Conservation (phyloP, 495 filamentous ascomycete genomes). For the Daldinia concentrica region DNA sequence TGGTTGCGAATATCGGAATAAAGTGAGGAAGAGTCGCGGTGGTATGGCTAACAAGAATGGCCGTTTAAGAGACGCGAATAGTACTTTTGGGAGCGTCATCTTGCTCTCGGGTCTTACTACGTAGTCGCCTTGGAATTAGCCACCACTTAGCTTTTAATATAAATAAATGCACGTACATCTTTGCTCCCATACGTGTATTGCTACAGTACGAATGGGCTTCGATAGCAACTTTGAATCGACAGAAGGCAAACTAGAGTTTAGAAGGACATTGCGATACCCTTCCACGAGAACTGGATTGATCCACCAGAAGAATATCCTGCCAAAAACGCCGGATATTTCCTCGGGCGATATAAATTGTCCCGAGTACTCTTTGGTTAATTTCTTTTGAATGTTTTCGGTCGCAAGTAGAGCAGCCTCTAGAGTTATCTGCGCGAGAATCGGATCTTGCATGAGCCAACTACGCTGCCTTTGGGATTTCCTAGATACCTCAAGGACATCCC, state of each 20-base stretch:
- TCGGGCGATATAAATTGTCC: conserved; percentile 59
- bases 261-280: conserved; percentile 58
- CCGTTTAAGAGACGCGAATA: conserved; percentile 58
- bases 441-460: conserved; percentile 56
- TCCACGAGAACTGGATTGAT: conserved; percentile 64
- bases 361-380: conserved; percentile 47
- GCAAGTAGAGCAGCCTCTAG: conserved; percentile 26
- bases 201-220: conserved; percentile 49
- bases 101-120: conserved; percentile 46
- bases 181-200: conserved; percentile 52
- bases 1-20: conserved; percentile 70
- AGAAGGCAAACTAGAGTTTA: conserved; percentile 56
- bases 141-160: neutral
- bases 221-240: conserved; percentile 59
- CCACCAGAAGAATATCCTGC: conserved; percentile 67
- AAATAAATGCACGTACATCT: conserved; percentile 33
- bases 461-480: conserved; percentile 49
- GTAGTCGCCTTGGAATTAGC: neutral
- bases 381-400: conserved; percentile 45
- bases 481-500: conserved; percentile 57
- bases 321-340: conserved; percentile 56
- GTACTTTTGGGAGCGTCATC: conserved; percentile 56
- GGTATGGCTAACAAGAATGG: conserved; percentile 60
- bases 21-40: conserved; percentile 64
- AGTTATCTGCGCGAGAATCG: conserved; percentile 47